Percentiles rank a stretch among this genome's conserved stretches.
Evolutionary conservation across 352 stramenopile genomes (phyloP).

Genomic region (Globisporangium spinosum): DNA sequence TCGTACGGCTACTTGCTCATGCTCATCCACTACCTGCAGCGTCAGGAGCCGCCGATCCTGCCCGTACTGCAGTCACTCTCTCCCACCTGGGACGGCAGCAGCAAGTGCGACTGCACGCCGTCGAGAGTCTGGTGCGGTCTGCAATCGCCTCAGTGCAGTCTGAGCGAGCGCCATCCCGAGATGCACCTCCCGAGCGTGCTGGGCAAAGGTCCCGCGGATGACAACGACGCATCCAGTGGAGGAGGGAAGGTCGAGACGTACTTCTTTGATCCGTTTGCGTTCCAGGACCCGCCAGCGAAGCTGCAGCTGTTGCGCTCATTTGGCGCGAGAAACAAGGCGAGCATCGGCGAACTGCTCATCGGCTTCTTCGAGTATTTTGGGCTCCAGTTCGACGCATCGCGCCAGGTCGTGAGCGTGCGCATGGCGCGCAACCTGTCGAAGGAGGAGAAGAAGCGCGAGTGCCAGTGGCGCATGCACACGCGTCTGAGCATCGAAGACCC

Average conservation of each 20-base stretch:
- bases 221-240: constrained; percentile 31
- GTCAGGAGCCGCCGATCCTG: constrained; percentile 61
- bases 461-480: constrained; percentile 74
- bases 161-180: constrained; percentile 35
- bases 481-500: constrained; percentile 96
- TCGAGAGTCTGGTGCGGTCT: constrained; percentile 18
- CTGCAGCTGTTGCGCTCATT: constrained; percentile 38
- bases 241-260: constrained; percentile 65
- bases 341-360: constrained; percentile 61
- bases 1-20: constrained; percentile 85
- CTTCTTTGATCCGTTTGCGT: constrained; percentile 77
- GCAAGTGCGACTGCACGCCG: constrained; percentile 28
- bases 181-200: constrained; percentile 49
- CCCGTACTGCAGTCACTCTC: constrained; percentile 67
- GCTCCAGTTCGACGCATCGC: constrained; percentile 62
- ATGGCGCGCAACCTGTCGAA: constrained; percentile 66
- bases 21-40: constrained; percentile 83
- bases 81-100: constrained; percentile 46
- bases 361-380: constrained; percentile 81
- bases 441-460: constrained; percentile 63
- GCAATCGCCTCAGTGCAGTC: constrained; percentile 29
- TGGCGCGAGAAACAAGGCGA: constrained; percentile 43
- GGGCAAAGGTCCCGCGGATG: constrained; percentile 42
- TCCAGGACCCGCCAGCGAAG: constrained; percentile 43
- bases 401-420: constrained; percentile 64